These are phyloP conservation scores for Elsinoe perseae DNA, from an alignment of 2,329 filamentous ascomycete genomes.

Conservation along the genomic window DNA sequence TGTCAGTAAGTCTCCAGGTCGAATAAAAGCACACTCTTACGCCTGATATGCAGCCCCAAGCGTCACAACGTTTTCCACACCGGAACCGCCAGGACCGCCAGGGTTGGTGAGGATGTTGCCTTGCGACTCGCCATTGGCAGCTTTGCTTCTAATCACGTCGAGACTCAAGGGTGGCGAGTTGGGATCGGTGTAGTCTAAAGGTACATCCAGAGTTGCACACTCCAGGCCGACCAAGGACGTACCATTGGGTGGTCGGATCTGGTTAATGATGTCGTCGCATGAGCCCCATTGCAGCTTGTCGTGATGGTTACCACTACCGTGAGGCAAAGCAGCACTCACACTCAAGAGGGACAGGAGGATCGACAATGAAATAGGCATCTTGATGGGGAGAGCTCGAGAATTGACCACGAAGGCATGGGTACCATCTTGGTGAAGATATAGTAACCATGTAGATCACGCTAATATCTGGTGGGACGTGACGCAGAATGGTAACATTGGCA, in stretches of 20 bases:
- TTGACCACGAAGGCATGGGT: not conserved
- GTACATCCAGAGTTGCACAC: conserved; percentile 43
- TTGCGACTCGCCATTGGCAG: conserved; percentile 36
- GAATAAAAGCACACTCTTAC: not conserved
- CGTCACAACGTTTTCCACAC: conserved; percentile 27
- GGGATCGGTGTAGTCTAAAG: conserved; percentile 35
- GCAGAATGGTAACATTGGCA: not conserved
- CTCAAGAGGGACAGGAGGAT: not conserved
- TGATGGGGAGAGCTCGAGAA: not conserved
- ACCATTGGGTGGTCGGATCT: not conserved
- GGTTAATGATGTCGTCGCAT: not conserved
- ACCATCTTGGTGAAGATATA: not conserved
- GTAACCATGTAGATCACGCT: not conserved
- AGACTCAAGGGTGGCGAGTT: conserved; percentile 30
- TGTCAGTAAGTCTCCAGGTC: not conserved
- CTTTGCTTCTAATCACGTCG: conserved; percentile 40
- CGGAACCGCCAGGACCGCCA: conserved; percentile 38
- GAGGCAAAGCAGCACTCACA: not conserved
- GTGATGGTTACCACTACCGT: not conserved
- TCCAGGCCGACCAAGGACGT: conserved; percentile 37
- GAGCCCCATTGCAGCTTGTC: not conserved
- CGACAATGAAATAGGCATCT: not conserved
- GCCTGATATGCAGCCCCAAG: conserved; percentile 18
- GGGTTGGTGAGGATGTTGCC: conserved; percentile 38
- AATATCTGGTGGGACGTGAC: not conserved